Evolutionary conservation across 805 yeast species (phyloP).

Genomic region (Pichia californica): DNA sequence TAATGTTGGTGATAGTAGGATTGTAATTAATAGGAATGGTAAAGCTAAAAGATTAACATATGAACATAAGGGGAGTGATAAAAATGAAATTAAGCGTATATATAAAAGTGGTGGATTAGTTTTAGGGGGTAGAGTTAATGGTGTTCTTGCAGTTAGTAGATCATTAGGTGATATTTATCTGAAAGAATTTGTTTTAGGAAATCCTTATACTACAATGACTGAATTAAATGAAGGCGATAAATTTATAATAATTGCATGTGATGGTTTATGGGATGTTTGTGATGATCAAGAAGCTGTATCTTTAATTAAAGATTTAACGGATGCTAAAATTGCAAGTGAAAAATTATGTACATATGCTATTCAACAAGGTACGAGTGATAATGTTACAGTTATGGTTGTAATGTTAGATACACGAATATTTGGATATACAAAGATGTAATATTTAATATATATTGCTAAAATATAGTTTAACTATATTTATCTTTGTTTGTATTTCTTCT

Average conservation of each 20-base stretch:
- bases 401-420: slow-evolving; percentile 33
- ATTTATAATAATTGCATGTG: slow-evolving; percentile 87
- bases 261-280: slow-evolving; percentile 95
- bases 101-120: slow-evolving; percentile 78
- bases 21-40: slow-evolving; percentile 71
- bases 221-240: slow-evolving; percentile 62
- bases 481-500: too few relatives aligned
- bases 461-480: too few relatives aligned
- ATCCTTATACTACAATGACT: slow-evolving; percentile 88
- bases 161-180: slow-evolving; percentile 91
- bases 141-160: slow-evolving; percentile 90
- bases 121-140: slow-evolving; percentile 88
- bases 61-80: slow-evolving; percentile 90
- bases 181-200: slow-evolving; percentile 82
- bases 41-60: slow-evolving; percentile 74
- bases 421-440: neutral
- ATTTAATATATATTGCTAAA: too few relatives aligned
- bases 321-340: slow-evolving; percentile 63
- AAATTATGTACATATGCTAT: slow-evolving; percentile 67
- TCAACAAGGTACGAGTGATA: slow-evolving; percentile 77
- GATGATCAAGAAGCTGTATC: slow-evolving; percentile 81
- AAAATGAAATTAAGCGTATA: slow-evolving; percentile 68
- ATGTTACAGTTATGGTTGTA: slow-evolving; percentile 89
- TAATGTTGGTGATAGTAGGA: slow-evolving; percentile 90
- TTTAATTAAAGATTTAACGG: slow-evolving; percentile 45